Evolutionary conservation across 495 filamentous ascomycete genomes (phyloP).

Genomic region (Apiosordaria backusii): DNA sequence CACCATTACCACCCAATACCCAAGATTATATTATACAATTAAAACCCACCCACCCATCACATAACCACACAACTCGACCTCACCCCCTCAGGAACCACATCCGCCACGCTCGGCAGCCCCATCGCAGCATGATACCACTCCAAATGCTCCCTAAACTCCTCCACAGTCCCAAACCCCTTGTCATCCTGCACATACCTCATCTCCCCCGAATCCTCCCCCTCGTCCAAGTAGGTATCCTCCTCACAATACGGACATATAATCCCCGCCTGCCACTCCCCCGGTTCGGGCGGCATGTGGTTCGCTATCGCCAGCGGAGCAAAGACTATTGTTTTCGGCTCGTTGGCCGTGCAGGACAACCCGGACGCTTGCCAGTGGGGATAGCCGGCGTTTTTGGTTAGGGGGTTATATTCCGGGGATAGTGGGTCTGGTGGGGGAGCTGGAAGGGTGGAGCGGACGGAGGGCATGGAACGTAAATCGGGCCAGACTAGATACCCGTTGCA

Average conservation of each 20-base stretch:
- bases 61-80: conserved; percentile 36
- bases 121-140: conserved; percentile 46
- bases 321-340: conserved; percentile 41
- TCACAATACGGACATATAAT: conserved; percentile 48
- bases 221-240: conserved; percentile 45
- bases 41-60: conserved; percentile 27
- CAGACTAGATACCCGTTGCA: conserved; percentile 49
- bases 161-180: conserved; percentile 38
- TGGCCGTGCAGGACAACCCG: conserved; percentile 17
- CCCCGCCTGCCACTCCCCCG: conserved; percentile 41
- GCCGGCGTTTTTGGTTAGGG: conserved; percentile 2
- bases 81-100: conserved; percentile 11
- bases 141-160: conserved; percentile 43
- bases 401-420: not conserved
- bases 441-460: conserved; percentile 32
- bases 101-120: conserved; percentile 25
- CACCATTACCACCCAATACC: too few relatives aligned
- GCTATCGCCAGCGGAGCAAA: conserved; percentile 49
- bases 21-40: not conserved
- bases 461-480: conserved; percentile 42
- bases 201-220: conserved; percentile 42
- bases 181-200: conserved; percentile 42
- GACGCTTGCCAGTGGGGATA: conserved; percentile 35
- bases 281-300: conserved; percentile 44
- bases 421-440: not conserved